These are phyloP conservation scores for Ceratocystiopsis minuta DNA, from an alignment of 2,329 filamentous ascomycete species.

Conservation along the genomic window DNA sequence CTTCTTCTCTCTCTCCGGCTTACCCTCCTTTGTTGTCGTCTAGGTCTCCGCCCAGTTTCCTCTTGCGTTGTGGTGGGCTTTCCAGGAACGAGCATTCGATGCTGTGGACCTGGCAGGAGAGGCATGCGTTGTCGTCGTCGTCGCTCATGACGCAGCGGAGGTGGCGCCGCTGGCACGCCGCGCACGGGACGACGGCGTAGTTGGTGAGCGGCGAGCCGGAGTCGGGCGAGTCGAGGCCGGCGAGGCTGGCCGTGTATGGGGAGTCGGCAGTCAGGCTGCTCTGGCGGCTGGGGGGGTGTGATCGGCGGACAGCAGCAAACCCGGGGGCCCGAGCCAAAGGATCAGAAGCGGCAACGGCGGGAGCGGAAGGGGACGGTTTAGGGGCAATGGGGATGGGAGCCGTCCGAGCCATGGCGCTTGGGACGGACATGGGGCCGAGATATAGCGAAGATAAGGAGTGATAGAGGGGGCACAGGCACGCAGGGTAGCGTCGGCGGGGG, in stretches of 20 bases:
- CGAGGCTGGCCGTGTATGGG: conserved; percentile 30
- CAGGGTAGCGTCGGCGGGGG: no score
- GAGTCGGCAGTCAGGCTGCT: conserved; percentile 31
- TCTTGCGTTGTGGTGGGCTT: conserved; percentile 61
- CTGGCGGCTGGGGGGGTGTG: conserved; percentile 25
- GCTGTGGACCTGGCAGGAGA: conserved; percentile 60
- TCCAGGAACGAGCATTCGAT: conserved; percentile 64
- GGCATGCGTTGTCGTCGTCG: conserved; percentile 57
- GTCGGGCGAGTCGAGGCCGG: conserved; percentile 33
- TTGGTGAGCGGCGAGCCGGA: conserved; percentile 26
- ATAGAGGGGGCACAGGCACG: no score
- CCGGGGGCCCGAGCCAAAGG: conserved; percentile 8
- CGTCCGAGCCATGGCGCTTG: conserved; percentile 37
- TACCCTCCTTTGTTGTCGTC: conserved; percentile 55
- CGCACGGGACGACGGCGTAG: conserved; percentile 39
- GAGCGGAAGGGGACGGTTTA: conserved; percentile 22
- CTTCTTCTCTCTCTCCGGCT: not conserved
- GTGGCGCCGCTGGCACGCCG: conserved; percentile 57
- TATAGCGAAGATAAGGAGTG: not conserved
- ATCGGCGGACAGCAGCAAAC: conserved; percentile 7
- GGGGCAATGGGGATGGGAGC: conserved; percentile 49
- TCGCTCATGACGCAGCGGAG: conserved; percentile 58
- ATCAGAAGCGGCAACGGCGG: conserved; percentile 18
- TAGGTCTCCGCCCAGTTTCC: conserved; percentile 52
- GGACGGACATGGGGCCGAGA: conserved; percentile 29